phyloP scores from a whole-genome alignment of 2,329 filamentous ascomycete species.

The Kalmusia sp. region DNA sequence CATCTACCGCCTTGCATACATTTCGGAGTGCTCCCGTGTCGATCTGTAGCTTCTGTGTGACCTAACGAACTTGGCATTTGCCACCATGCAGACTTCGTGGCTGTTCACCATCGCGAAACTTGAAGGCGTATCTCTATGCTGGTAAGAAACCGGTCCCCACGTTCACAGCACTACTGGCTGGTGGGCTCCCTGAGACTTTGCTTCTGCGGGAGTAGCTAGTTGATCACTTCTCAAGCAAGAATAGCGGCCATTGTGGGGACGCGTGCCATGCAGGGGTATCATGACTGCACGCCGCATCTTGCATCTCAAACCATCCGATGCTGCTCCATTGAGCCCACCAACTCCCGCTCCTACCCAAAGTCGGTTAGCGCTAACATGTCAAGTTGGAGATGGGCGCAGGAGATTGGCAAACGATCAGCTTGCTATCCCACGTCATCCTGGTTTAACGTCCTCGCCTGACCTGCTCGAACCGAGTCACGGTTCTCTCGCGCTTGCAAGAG shows the following conservation, averaged over 20 bases:
- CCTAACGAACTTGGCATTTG: not conserved
- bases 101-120: not conserved
- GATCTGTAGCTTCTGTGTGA: not conserved
- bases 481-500: not conserved
- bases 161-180: not conserved
- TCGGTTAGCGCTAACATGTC: not conserved
- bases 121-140: too few species aligned
- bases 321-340: not conserved
- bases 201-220: not conserved
- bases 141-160: too few species aligned
- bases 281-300: not conserved
- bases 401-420: not conserved
- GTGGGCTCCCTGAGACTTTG: not conserved
- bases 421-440: not conserved
- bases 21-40: not conserved
- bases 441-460: not conserved
- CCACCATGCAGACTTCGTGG: not conserved
- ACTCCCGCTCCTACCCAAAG: not conserved
- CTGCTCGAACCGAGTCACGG: not conserved
- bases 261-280: not conserved
- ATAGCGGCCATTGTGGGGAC: slow-evolving; percentile 1
- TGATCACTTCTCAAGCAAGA: not conserved
- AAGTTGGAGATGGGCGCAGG: not conserved
- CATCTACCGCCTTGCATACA: not conserved
- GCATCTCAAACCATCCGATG: not conserved